These are phyloP conservation scores for Nadsonia commutata DNA, from an alignment of 1,139 yeast genomes.

Conservation along the genomic window DNA sequence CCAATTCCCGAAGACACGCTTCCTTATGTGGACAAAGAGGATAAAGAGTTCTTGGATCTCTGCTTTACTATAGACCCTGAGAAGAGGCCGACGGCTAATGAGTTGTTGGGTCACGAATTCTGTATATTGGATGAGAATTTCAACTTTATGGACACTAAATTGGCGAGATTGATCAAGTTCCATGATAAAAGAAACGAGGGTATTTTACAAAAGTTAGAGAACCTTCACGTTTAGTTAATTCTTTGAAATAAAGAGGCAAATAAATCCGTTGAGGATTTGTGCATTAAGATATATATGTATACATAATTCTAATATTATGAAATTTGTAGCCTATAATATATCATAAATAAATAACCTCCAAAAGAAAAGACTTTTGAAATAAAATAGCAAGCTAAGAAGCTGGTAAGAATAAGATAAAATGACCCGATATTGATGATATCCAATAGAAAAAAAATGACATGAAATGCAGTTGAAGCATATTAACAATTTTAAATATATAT, in stretches of 20 bases:
- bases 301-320: conserved; percentile 5
- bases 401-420: conserved; percentile 1
- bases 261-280: conserved; percentile 11
- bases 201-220: too few species aligned
- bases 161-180: conserved; percentile 40
- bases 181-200: conserved; percentile 27
- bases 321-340: conserved; percentile 1
- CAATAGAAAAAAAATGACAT: conserved; percentile 5
- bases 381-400: conserved; percentile 1
- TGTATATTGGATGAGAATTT: conserved; percentile 36
- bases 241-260: neutral
- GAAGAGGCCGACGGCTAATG: conserved; percentile 73
- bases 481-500: conserved; percentile 2
- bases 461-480: conserved; percentile 16
- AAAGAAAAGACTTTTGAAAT: neutral
- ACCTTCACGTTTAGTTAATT: too few species aligned
- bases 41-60: conserved; percentile 52
- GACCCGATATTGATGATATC: conserved; percentile 3
- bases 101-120: conserved; percentile 49
- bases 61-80: conserved; percentile 77
- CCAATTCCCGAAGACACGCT: conserved; percentile 85
- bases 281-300: conserved; percentile 5
- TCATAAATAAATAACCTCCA: conserved; percentile 1
- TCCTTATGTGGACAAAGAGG: conserved; percentile 45
- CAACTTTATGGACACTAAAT: conserved; percentile 45